Percentiles rank a stretch among this genome's conserved stretches.
Evolutionary conservation across 1,284 basidiomycete species (phyloP).

Genomic region (Pseudozyma flocculosa): DNA sequence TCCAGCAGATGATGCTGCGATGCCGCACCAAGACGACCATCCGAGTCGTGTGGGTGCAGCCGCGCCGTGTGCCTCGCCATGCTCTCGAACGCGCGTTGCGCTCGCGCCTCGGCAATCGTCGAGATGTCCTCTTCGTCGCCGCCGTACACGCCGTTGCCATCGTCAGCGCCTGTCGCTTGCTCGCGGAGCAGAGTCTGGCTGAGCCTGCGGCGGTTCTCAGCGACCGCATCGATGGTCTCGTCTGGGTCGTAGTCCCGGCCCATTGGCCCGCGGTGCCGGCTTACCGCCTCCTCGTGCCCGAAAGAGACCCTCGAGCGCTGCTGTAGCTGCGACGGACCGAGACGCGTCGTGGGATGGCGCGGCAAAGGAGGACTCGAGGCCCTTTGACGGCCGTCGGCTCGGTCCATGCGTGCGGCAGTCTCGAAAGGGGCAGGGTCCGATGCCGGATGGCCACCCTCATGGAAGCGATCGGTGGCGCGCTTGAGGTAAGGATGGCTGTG

Average conservation of each 20-base stretch:
- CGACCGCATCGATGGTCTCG: constrained; percentile 22
- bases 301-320: constrained; percentile 8
- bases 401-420: no score
- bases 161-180: no score
- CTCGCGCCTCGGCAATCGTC: constrained; percentile 22
- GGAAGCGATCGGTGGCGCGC: not conserved
- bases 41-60: not conserved
- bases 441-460: not conserved
- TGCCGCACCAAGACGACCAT: no score
- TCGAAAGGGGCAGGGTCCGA: not conserved
- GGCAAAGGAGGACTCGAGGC: not conserved
- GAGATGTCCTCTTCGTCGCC: constrained; percentile 32
- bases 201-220: constrained; percentile 18
- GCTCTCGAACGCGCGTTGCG: constrained; percentile 12
- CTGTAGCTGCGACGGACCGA: not conserved
- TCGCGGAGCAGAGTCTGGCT: not conserved
- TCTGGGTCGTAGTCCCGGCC: constrained; percentile 20
- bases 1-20: not conserved
- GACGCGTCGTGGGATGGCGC: not conserved
- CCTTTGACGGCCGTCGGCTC: no score
- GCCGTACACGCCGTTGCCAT: no score
- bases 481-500: not conserved
- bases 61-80: constrained; percentile 1
- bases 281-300: constrained; percentile 4
- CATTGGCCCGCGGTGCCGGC: no score